Evolutionary conservation across 768 basidiomycete species (phyloP), one percentile per base, ranked within the genome.

Genomic region (Roridomyces roridus): DNA sequence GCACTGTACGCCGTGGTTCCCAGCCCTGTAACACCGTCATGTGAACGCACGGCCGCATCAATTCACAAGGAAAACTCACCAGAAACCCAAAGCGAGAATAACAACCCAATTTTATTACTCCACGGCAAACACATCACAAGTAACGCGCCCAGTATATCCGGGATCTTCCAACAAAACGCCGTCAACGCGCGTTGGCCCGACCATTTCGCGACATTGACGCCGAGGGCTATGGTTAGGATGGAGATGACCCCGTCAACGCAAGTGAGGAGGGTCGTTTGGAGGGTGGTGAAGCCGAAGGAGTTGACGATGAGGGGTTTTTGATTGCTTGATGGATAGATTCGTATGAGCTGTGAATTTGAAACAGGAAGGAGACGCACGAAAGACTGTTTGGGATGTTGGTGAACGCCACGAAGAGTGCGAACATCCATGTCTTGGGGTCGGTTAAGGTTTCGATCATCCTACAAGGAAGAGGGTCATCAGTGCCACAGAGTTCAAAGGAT

Each of bases 361-460:
- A 31, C 14, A 7, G 15, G 17, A 17, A 7, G 15, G 17, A 17
- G 6, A 40, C 39, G 6, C 17, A 40, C 39, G 39, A n/a, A 11
- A 43, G 21, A 25, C 37, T 17, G 37, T 86, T 88, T 1, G 88
- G 86, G 15, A 91, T 66, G 53, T 87, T 87, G 65, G 80, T 73
- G 29, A 89, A 69, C 1, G 80, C 82, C 3, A 83, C 76, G 68
- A 89, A 89, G 39, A 89, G 74, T 0, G 88, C 87, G 62, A 91
- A 91, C 25, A 90, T 76, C 88, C 88, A 91, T 0, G 87, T 88
- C 70, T 91, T 91, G 0, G 85, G 83, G 63, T 91, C 89, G 0
- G 67, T 57, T 5, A 91, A 72, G 0, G 88, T 85, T 66, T 91
- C 89, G 20, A 83, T 79, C 78, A 91, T 80, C 69, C 88, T 89